These are phyloP conservation scores for Tilletiopsis washingtonensis DNA, from an alignment of 1,284 basidiomycete species.

Conservation along the genomic window DNA sequence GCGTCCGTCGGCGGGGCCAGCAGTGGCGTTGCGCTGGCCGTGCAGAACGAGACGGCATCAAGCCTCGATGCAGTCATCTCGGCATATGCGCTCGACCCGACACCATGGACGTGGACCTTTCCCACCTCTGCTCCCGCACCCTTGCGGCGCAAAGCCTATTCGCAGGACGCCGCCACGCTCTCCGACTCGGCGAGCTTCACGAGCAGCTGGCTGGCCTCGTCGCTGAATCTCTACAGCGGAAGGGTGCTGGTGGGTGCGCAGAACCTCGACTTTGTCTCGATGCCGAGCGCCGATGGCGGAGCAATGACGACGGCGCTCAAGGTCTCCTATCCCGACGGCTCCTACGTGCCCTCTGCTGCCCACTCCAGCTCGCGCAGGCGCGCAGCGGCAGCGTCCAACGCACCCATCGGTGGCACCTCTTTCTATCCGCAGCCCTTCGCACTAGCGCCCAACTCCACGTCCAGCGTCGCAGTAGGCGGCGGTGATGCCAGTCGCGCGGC, in stretches of 20 bases:
- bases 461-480: too few relatives aligned
- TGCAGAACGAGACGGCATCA: too few relatives aligned
- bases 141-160: neutral
- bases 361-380: neutral
- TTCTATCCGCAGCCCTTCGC: conserved; percentile 4
- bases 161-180: too few relatives aligned
- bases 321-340: neutral
- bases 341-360: neutral
- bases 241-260: conserved; percentile 1
- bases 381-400: neutral
- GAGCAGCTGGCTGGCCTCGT: neutral
- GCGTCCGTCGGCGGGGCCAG: too few relatives aligned
- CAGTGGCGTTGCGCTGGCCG: too few relatives aligned
- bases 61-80: neutral
- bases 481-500: neutral
- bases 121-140: neutral
- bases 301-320: neutral
- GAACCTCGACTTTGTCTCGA: neutral
- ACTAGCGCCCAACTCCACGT: neutral
- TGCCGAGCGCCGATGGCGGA: neutral
- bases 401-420: conserved; percentile 1
- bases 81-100: neutral
- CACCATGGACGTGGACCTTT: neutral
- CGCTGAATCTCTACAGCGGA: neutral
- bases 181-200: neutral